Evolutionary conservation across 148 eudicot genomes (phyloP), one percentile per base, ranked within the genome.

Genomic region (Drosera capensis): DNA sequence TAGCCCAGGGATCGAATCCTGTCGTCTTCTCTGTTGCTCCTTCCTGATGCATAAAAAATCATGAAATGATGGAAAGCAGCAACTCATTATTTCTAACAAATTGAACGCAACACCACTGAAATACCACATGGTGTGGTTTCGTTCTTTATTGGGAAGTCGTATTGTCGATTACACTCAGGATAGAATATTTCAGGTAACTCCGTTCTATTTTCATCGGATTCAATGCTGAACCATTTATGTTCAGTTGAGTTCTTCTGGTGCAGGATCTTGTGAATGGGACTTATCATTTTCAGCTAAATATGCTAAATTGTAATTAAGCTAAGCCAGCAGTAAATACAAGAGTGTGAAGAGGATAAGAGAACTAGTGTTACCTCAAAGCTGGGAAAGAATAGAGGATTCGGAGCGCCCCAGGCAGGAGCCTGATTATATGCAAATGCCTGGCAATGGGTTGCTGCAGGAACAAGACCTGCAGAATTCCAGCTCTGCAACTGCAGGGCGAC

Each of bases 1-100:
- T 73, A 19, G 56, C 46, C 40, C 68, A 57, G 25, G 58, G 42
- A 43, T 59, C 66, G 23, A 58, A 43, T 54, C 63, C 63, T 43
- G 54, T 37, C 20, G 56, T 48, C 71, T 68, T 80, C 58, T 56
- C 84, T 57, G 63, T 49, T 66, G 66, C 71, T 51, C 62, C 65
- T 63, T 68, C 95, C 95, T 79, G 73, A 31, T 14, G 14, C 7
- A 44, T 17, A 25, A 48, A 41, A 31, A 25, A 8, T 2, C 3
- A 14, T 14, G 14, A 17, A 44, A 11, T 37, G 0, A 45, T 5
- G 14, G 17, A 7, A 6, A 17, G 7, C 2, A 17, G n/a, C 43
- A 39, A 5, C 11, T 7, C 12, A 31, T 13, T 43, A 9, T 12
- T 17, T 3, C 1, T n/a, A 28, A 0, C 11, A 24, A 3, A 3